Conservation (phyloP, 1,284 basidiomycete genomes). For the Ceratobasidium sp. region DNA sequence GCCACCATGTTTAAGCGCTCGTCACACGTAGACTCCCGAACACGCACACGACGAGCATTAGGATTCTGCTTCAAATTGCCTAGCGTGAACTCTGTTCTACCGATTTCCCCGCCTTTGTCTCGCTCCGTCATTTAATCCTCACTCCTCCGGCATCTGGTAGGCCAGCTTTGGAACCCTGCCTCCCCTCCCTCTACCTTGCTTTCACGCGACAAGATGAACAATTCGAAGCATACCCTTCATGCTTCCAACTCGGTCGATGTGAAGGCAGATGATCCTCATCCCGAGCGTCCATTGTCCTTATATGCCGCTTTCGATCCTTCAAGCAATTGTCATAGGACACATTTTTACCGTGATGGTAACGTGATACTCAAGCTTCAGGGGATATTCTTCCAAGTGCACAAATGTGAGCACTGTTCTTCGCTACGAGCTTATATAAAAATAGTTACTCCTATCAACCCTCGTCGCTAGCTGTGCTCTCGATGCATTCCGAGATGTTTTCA, state of each 20-base stretch:
- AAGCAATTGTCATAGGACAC: background rate
- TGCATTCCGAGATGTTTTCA: background rate
- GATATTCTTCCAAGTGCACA: background rate
- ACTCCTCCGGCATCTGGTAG: too few species aligned
- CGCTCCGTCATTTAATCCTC: background rate
- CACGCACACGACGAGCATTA: background rate
- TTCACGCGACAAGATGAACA: too few species aligned
- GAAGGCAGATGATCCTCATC: too few species aligned
- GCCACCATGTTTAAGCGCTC: background rate
- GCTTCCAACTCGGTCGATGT: background rate
- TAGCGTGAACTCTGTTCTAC: background rate
- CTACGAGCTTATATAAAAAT: background rate
- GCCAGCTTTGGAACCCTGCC: background rate
- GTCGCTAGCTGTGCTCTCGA: background rate
- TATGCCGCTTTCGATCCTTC: background rate
- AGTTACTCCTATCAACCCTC: background rate
- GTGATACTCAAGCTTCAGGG: background rate
- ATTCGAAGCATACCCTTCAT: background rate
- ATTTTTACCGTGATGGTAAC: slow-evolving; percentile 3
- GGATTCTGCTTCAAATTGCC: background rate
- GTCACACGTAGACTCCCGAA: background rate
- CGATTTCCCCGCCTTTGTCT: background rate
- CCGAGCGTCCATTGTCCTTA: too few species aligned
- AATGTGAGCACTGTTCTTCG: background rate
- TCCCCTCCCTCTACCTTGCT: background rate